Base-by-base conservation (phyloP, 2,329 filamentous ascomycete genomes). In the Lachnellula suecica region DNA sequence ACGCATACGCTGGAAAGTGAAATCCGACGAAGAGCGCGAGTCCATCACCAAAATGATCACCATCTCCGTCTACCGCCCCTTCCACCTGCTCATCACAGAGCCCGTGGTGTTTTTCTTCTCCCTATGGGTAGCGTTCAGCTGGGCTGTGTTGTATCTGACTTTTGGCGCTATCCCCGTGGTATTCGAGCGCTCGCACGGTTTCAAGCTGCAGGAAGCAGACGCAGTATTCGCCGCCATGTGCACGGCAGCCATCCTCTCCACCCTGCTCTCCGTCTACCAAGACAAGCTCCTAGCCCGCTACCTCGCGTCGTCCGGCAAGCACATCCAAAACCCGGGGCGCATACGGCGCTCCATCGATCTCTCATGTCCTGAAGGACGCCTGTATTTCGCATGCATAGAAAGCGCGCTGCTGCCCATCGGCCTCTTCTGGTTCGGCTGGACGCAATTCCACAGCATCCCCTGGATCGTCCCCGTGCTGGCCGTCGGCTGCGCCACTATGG, bases 81-180 rank as follows among this genome's bases (percentile, higher is more conserved):
- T 96, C 68, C 83, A 85, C 63, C 78, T 92, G 1, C 81, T 92
- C 15, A 72, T 86, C 59, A 91, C 88, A 0, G 88, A 92, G 60
- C 85, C 88, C 0, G 85, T 91, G 9, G 87, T 92, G 13, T 91
- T 91, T 70, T 91, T 83, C 74, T 97, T 97, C 73, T 91, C 87
- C 0, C 76, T 96, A 0, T 97, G 92, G 92, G 87, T 91, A 1
- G 80, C 89, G 0, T 97, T 97, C 68, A 86, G 86, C 19, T 97
- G 92, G 92, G 91, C 88, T 0, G 81, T 96, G 0, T 79, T 97
- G 0, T 97, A 96, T 68, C 75, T 96, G 17, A 90, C 88, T 11
- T 93, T 96, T 61, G 83, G 83, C 13, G 87, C 89, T 1, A 82
- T 96, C 4, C 89, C 91, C 0, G 78, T 94, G 4, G 84, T 96